Evolutionary conservation across 129 eudicot genomes (phyloP), one percentile per base, ranked within the genome.

Genomic region (Kitagawia praeruptora): DNA sequence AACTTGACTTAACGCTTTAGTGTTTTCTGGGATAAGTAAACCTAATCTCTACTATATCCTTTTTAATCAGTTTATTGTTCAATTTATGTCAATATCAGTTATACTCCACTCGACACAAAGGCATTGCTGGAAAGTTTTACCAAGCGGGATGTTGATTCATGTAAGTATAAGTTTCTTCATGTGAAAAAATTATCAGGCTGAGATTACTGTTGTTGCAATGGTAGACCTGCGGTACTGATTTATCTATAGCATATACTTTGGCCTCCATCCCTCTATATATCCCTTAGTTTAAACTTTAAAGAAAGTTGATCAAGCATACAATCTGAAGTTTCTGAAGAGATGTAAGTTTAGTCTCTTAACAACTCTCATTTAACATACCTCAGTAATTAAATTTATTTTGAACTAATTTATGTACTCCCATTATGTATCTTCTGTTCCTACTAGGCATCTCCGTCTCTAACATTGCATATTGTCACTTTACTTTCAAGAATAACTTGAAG

Each of bases 41-140:
- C 47, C 16, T 78, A 27, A 12, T 34, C 41, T 72, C 27, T 23
- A 73, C 34, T 28, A 58, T n/a, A 56, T 41, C 74, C 46, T 56
- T 49, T 44, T 45, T 80, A 16, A 44, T 28, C 16, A 80, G 27
- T 79, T 80, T 66, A 16, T 66, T 40, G 63, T 78, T 80, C 76
- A 47, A 77, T 44, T 34, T 19, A 46, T 79, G 11, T 85, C 85
- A 56, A 81, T 84, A 46, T 70, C 85, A 95, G 98, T 83, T 95
- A 95, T 80, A 89, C 96, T 23, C 97, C 97, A 74, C 89, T 95
- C 63, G 75, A 81, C 78, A 95, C 99, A 77, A 84, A 85, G 83
- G 95, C 86, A 86, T 89, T 95, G 61, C 91, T 95, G 61, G 99
- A 95, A 87, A 80, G 85, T 44, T 90, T 76, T 80, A 78, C 90